These are phyloP conservation scores for Lachnellula willkommii DNA, from an alignment of 2,329 filamentous ascomycete genomes.

Conservation along the genomic window DNA sequence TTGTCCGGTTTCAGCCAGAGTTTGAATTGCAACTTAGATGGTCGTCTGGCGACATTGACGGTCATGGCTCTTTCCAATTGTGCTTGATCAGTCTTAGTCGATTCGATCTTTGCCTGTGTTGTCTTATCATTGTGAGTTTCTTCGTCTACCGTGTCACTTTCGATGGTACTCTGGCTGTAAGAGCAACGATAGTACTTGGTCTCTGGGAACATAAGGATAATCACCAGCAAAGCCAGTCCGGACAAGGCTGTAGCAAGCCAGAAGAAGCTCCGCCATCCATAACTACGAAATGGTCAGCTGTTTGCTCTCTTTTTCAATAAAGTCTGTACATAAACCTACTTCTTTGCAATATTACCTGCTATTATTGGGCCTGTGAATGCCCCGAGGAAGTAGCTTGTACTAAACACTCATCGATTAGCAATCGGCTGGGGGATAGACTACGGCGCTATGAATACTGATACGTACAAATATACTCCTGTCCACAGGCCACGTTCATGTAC, in stretches of 20 bases:
- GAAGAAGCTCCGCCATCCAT: conserved; percentile 58
- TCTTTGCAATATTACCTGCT: too few species aligned
- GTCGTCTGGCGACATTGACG: conserved; percentile 43
- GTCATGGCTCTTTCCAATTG: not conserved
- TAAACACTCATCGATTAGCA: too few species aligned
- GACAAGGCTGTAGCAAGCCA: conserved; percentile 58
- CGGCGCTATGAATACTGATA: too few species aligned
- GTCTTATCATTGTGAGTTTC: not conserved
- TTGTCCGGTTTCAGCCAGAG: conserved; percentile 40
- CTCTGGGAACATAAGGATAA: conserved; percentile 58
- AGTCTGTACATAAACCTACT: too few species aligned
- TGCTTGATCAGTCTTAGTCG: too few species aligned
- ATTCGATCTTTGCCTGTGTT: not conserved
- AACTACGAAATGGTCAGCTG: too few species aligned
- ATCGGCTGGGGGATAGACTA: too few species aligned
- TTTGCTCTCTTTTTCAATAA: too few species aligned
- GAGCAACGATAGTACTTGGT: conserved; percentile 50
- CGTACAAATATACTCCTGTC: too few species aligned
- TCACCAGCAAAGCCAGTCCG: conserved; percentile 43
- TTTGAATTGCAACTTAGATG: conserved; percentile 51
- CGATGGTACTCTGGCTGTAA: conserved; percentile 14
- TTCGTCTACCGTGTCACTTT: conserved; percentile 14
- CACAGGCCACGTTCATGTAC: too few species aligned
- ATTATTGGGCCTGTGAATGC: too few species aligned
- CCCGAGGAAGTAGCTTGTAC: too few species aligned